These are phyloP conservation scores for Spiraea crenata DNA, from an alignment of 331 rosid species.

Conservation along the genomic window DNA sequence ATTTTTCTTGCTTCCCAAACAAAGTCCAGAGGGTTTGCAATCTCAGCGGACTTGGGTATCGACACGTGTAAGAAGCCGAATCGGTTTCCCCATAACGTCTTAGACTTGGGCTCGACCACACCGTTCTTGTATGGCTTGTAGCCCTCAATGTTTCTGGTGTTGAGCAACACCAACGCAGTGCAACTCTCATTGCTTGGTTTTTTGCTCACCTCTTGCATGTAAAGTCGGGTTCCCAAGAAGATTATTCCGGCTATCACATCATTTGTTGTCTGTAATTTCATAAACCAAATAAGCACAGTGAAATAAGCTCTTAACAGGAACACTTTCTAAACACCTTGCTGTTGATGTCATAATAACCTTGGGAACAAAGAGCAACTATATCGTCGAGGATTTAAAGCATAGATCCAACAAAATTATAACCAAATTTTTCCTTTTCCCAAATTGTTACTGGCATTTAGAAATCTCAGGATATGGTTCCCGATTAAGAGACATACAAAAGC, in stretches of 20 bases:
- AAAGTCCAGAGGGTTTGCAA: conserved; percentile 45
- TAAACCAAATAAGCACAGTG: not conserved
- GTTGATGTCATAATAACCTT: too few species aligned
- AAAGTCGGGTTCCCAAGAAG: conserved; percentile 41
- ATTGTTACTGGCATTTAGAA: too few species aligned
- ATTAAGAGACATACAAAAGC: too few species aligned
- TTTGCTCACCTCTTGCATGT: conserved; percentile 35
- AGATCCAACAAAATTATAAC: too few species aligned
- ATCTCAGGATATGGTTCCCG: too few species aligned
- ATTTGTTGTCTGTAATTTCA: conserved; percentile 35
- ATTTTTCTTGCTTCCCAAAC: conserved; percentile 36
- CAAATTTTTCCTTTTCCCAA: too few species aligned
- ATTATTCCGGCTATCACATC: conserved; percentile 44
- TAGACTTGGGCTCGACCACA: conserved; percentile 27
- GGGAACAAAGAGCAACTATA: too few species aligned
- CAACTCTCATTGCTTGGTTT: conserved; percentile 30
- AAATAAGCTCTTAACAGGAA: too few species aligned
- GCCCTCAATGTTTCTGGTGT: conserved; percentile 36
- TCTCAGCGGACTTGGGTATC: conserved; percentile 37
- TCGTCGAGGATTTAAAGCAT: too few species aligned
- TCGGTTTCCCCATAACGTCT: conserved; percentile 44
- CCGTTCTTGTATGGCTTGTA: conserved; percentile 38
- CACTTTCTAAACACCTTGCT: too few species aligned
- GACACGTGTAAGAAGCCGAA: conserved; percentile 44
- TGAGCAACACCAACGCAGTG: conserved; percentile 45